Conservation (phyloP, 2,329 filamentous ascomycete genomes). For the Camptophora hylomeconis region DNA sequence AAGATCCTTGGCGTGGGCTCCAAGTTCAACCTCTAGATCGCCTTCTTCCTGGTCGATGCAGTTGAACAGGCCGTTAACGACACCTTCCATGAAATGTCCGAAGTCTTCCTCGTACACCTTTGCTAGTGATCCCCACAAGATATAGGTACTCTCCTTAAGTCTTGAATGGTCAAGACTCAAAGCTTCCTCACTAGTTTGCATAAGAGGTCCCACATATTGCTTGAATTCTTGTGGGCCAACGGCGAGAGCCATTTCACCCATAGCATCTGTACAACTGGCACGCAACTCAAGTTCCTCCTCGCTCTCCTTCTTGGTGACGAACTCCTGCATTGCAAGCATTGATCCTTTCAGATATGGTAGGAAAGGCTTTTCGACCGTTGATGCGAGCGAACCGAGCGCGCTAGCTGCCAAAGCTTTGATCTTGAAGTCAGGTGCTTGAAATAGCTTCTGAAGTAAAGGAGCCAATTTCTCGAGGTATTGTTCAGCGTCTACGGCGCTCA, state of each 20-base stretch:
- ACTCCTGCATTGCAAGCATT: conserved; percentile 78
- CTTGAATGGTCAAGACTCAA: conserved; percentile 78
- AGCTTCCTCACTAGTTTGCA: conserved; percentile 85
- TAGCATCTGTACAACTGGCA: conserved; percentile 78
- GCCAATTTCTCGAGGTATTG: conserved; percentile 74
- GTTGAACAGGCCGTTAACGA: conserved; percentile 51
- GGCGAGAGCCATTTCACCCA: conserved; percentile 82
- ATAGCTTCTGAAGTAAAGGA: conserved; percentile 68
- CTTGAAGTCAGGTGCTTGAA: conserved; percentile 72
- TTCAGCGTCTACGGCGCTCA: conserved; percentile 68
- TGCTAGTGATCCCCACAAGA: conserved; percentile 86
- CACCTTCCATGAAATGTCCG: conserved; percentile 32
- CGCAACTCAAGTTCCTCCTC: conserved; percentile 84
- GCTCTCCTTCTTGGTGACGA: conserved; percentile 72
- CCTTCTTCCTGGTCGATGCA: conserved; percentile 83
- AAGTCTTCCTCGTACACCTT: conserved; percentile 73
- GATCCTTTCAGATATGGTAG: conserved; percentile 82
- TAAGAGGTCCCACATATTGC: conserved; percentile 78
- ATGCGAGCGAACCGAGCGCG: conserved; percentile 81
- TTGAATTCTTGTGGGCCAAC: conserved; percentile 80
- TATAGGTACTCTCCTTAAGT: conserved; percentile 91
- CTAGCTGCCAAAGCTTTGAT: conserved; percentile 83
- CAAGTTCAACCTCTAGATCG: conserved; percentile 63
- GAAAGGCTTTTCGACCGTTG: conserved; percentile 70
- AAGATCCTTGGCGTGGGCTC: conserved; percentile 60